phyloP scores from a whole-genome alignment of 306 rosid species.

The Prunus campanulata region DNA sequence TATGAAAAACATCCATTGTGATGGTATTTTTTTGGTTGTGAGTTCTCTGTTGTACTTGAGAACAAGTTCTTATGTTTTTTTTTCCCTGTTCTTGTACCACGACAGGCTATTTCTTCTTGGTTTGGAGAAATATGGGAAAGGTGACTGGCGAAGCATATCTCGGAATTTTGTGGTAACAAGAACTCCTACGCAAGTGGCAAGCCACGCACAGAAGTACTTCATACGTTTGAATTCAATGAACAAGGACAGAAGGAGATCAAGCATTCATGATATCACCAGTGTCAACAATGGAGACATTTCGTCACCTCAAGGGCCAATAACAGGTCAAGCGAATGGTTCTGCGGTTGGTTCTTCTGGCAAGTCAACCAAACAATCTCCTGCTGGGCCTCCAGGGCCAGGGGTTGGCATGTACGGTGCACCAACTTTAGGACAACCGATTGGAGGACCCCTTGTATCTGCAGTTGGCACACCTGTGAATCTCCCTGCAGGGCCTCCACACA shows the following conservation, averaged over 20 bases:
- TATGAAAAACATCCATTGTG: too few species aligned
- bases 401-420: constrained; percentile 71
- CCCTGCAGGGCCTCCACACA: constrained; percentile 50
- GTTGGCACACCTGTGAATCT: constrained; percentile 90
- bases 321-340: constrained; percentile 77
- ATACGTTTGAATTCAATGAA: constrained; percentile 94
- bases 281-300: constrained; percentile 71
- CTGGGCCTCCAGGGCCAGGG: constrained; percentile 54
- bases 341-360: constrained; percentile 47
- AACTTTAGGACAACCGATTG: constrained; percentile 86
- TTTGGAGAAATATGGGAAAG: constrained; percentile 92
- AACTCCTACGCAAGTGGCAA: constrained; percentile 97
- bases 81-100: not conserved
- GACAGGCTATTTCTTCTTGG: constrained; percentile 92
- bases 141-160: constrained; percentile 98
- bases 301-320: constrained; percentile 74
- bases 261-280: constrained; percentile 93
- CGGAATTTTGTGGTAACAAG: constrained; percentile 92
- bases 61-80: not conserved
- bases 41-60: not conserved
- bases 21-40: not conserved
- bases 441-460: constrained; percentile 83
- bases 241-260: constrained; percentile 94
- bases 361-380: constrained; percentile 46
- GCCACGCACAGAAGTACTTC: constrained; percentile 96